These are phyloP conservation scores for Talaromyces sp. DNA, from an alignment of 2,329 filamentous ascomycete species.

Conservation along the genomic window DNA sequence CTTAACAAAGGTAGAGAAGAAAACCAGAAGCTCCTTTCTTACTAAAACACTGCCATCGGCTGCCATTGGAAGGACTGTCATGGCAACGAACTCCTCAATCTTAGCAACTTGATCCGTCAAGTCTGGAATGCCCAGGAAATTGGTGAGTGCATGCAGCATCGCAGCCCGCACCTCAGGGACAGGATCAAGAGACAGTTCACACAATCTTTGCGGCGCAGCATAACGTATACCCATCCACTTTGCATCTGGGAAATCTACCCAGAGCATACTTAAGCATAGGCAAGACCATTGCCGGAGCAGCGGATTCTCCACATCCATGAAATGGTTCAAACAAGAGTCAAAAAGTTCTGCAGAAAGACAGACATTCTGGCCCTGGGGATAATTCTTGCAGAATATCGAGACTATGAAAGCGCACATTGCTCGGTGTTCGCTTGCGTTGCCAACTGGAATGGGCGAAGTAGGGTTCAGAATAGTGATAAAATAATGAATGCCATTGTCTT, in stretches of 20 bases:
- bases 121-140: conserved; percentile 89
- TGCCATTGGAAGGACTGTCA: conserved; percentile 83
- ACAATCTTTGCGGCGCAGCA: conserved; percentile 74
- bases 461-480: conserved; percentile 91
- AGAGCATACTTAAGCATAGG: conserved; percentile 89
- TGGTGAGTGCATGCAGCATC: conserved; percentile 88
- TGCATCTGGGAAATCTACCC: conserved; percentile 83
- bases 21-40: conserved; percentile 85
- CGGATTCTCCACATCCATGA: conserved; percentile 80
- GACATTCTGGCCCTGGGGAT: conserved; percentile 84
- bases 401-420: conserved; percentile 99
- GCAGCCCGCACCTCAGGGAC: conserved; percentile 90
- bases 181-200: conserved; percentile 73
- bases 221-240: conserved; percentile 95
- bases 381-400: conserved; percentile 93
- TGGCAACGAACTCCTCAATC: conserved; percentile 85
- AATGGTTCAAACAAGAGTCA: conserved; percentile 75
- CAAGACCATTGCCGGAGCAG: conserved; percentile 92
- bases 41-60: conserved; percentile 93
- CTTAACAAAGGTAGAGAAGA: conserved; percentile 84
- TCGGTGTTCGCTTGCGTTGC: conserved; percentile 87
- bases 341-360: conserved; percentile 89
- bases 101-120: conserved; percentile 84
- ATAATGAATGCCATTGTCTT: conserved; percentile 95
- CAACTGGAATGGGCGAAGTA: conserved; percentile 72